Conservation (phyloP, 1,284 basidiomycete genomes). For the Irpex sp. region DNA sequence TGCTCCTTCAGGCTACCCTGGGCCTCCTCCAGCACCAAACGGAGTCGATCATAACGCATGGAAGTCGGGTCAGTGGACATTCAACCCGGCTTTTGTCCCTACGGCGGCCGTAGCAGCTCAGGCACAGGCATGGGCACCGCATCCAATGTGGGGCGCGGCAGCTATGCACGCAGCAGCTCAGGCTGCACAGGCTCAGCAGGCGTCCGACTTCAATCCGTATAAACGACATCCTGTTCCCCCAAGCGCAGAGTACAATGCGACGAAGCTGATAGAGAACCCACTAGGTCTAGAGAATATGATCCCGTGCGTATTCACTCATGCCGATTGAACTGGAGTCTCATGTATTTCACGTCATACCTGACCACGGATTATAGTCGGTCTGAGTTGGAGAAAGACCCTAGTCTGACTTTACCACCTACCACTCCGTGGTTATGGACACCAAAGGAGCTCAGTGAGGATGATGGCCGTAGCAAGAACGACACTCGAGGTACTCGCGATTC, state of each 20-base stretch:
- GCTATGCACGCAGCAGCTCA: slow-evolving; percentile 5
- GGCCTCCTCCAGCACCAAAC: slow-evolving; percentile 25
- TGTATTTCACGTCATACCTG: slow-evolving; percentile 4
- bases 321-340: not conserved
- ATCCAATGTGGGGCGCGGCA: slow-evolving; percentile 24
- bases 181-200: slow-evolving; percentile 15
- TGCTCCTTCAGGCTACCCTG: slow-evolving; percentile 20
- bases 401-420: not conserved
- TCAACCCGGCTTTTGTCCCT: slow-evolving; percentile 24
- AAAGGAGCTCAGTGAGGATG: slow-evolving; percentile 24
- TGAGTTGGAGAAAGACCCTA: not conserved
- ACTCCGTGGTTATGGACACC: slow-evolving; percentile 37
- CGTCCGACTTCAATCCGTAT: slow-evolving; percentile 50
- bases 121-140: slow-evolving; percentile 22
- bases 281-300: slow-evolving; percentile 65
- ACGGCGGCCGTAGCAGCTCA: slow-evolving; percentile 2
- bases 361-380: not conserved
- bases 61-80: slow-evolving; percentile 25
- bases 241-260: slow-evolving; percentile 58
- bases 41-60: slow-evolving; percentile 26
- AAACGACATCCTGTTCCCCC: slow-evolving; percentile 55
- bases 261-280: slow-evolving; percentile 54
- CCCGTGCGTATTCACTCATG: slow-evolving; percentile 39
- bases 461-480: slow-evolving; percentile 14
- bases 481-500: slow-evolving; percentile 11